Evolutionary conservation across 2,329 filamentous ascomycete genomes (phyloP).

Genomic region (Tympanopsis confertula): DNA sequence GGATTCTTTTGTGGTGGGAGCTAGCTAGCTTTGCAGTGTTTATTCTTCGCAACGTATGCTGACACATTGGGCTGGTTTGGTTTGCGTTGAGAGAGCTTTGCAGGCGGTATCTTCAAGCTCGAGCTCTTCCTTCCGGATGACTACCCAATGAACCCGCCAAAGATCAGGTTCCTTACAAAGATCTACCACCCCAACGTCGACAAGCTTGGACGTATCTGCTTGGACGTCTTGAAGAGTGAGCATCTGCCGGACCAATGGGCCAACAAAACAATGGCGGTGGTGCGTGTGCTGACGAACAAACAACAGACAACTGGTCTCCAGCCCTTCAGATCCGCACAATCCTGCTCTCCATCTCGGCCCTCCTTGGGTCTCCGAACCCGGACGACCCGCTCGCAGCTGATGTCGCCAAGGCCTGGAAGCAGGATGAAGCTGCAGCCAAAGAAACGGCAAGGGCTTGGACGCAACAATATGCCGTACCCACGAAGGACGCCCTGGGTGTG

Average conservation of each 20-base stretch:
- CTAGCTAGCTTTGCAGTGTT: neutral
- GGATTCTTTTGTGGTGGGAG: neutral
- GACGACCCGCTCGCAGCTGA: constrained; percentile 68
- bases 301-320: constrained; percentile 63
- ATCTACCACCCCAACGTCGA: constrained; percentile 76
- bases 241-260: neutral
- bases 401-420: constrained; percentile 67
- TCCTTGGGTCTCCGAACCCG: constrained; percentile 64
- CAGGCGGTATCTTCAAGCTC: constrained; percentile 55
- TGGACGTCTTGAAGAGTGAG: constrained; percentile 65
- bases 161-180: constrained; percentile 67
- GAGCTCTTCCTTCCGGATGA: constrained; percentile 68
- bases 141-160: constrained; percentile 69
- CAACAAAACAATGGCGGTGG: neutral
- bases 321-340: constrained; percentile 68
- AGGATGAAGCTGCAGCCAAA: constrained; percentile 61
- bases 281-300: constrained; percentile 5
- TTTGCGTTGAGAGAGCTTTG: constrained; percentile 3
- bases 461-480: constrained; percentile 44
- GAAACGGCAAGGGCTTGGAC: constrained; percentile 64
- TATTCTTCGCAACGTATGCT: neutral
- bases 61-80: neutral
- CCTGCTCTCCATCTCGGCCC: constrained; percentile 63
- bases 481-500: too few species aligned
- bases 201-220: constrained; percentile 62